Base-by-base conservation (phyloP, 805 yeast species). In the Lipomyces lipofer region DNA sequence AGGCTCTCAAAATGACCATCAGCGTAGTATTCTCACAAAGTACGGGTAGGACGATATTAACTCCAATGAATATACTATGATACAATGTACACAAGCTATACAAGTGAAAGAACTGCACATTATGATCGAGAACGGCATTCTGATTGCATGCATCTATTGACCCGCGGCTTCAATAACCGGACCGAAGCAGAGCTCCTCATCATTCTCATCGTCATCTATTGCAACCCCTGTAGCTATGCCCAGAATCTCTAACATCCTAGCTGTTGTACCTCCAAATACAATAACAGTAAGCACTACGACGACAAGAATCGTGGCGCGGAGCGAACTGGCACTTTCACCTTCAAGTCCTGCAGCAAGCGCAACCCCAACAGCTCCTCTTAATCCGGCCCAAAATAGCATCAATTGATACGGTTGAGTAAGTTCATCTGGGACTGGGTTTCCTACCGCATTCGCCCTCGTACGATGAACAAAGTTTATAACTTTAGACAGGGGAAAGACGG, bases 361-460 rank as follows among this genome's bases (percentile, higher is more conserved):
- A 3, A 94, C 99, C 61, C 99, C 99, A 32, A 94, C 99, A 0
- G 99, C 99, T 56, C 99, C 99, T 67, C 99, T 79, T 52, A 94
- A 76, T 2, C 99, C 99, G 2, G 99, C 99, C 99, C 99, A 94
- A 70, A 94, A 94, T 47, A 92, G 89, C 99, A 94, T 94, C 88
- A 90, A 89, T 73, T 94, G 99, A 71, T 94, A 94, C 58, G 86
- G 88, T 65, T 88, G 92, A 24, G 96, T 94, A 58, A 94, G 90
- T 72, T 92, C 98, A 65, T 90, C 97, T 1, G 87, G 86, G 9
- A 78, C 28, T 66, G 47, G 12, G 61, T 66, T 67, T 9, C 62
- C 63, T 2, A 40, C 47, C 3, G 58, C 57, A n/a, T 79, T 77
- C 21, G 80, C 75, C 62, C 84, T 79, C 10, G 86, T 75, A 45